phyloP scores from a whole-genome alignment of 2,329 filamentous ascomycete genomes.

The Penicillium sp. region DNA sequence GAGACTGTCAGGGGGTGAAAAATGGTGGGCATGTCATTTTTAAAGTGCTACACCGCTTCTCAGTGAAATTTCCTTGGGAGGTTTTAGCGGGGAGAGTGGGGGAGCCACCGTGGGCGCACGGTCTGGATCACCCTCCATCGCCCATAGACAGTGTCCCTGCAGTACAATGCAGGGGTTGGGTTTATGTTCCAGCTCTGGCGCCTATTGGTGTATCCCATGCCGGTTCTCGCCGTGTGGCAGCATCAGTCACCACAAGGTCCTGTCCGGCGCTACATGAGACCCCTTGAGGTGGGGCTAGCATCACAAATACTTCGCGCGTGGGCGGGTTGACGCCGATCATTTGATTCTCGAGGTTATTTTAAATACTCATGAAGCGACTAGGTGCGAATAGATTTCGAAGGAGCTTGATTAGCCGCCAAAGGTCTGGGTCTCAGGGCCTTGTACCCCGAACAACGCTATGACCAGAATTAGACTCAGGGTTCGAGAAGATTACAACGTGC shows the following conservation, averaged over 20 bases:
- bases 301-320: background rate
- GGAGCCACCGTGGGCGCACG: slow-evolving; percentile 3
- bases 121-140: slow-evolving; percentile 5
- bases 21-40: background rate
- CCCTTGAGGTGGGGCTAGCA: background rate
- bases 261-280: background rate
- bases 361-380: background rate
- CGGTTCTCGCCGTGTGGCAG: background rate
- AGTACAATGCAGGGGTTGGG: slow-evolving; percentile 16
- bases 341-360: background rate
- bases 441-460: background rate
- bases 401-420: background rate
- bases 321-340: background rate
- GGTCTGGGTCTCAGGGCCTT: background rate
- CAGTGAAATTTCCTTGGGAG: background rate
- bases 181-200: background rate
- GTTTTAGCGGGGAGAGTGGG: slow-evolving; percentile 2
- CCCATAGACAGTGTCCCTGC: slow-evolving; percentile 6
- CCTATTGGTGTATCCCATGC: slow-evolving; percentile 1
- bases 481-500: background rate
- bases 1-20: background rate
- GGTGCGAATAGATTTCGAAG: too few relatives aligned
- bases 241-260: background rate
- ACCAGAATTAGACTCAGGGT: background rate
- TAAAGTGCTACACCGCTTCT: slow-evolving; percentile 16